A percentile compares a stretch with the other conserved stretches of the same genome.
Evolutionary conservation across 1,139 yeast genomes (phyloP).

Genomic region (Scheffersomyces lignicola): DNA sequence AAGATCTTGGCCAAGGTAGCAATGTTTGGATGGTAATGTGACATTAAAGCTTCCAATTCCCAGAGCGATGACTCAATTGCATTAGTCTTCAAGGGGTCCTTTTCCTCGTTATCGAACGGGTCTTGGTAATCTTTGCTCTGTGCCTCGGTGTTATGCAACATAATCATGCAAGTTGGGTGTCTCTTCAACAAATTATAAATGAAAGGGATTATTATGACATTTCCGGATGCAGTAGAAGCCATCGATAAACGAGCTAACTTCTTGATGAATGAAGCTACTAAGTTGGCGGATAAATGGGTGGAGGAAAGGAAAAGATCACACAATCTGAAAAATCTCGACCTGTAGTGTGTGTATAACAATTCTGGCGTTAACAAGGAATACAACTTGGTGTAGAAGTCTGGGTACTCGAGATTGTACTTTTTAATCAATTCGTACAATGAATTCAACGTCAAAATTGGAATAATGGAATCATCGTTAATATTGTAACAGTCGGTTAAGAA

Average conservation of each 20-base stretch:
- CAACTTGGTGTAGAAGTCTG: conserved; percentile 81
- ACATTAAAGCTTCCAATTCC: conserved; percentile 81
- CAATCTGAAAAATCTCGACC: conserved; percentile 85
- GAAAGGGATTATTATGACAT: conserved; percentile 86
- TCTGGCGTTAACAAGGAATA: conserved; percentile 78
- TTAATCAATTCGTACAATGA: conserved; percentile 87
- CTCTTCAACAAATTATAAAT: conserved; percentile 83
- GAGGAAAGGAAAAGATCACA: conserved; percentile 84
- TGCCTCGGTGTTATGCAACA: conserved; percentile 60
- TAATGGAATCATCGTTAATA: conserved; percentile 57
- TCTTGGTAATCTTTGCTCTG: conserved; percentile 47
- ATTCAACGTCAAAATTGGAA: conserved; percentile 81
- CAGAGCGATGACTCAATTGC: conserved; percentile 88
- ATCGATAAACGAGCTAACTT: conserved; percentile 72
- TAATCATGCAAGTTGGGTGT: conserved; percentile 91
- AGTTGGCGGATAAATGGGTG: conserved; percentile 79
- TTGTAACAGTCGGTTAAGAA: conserved; percentile 85
- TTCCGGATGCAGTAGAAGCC: conserved; percentile 87
- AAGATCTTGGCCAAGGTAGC: conserved; percentile 88
- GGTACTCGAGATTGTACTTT: conserved; percentile 83
- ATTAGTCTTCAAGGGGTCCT: conserved; percentile 73
- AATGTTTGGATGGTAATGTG: conserved; percentile 95
- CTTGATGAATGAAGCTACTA: conserved; percentile 89
- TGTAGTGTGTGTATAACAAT: conserved; percentile 72
- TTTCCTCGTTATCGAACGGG: conserved; percentile 63